phyloP scores from a whole-genome alignment of 1,284 basidiomycete species.

The Ustanciosporium gigantosporum region DNA sequence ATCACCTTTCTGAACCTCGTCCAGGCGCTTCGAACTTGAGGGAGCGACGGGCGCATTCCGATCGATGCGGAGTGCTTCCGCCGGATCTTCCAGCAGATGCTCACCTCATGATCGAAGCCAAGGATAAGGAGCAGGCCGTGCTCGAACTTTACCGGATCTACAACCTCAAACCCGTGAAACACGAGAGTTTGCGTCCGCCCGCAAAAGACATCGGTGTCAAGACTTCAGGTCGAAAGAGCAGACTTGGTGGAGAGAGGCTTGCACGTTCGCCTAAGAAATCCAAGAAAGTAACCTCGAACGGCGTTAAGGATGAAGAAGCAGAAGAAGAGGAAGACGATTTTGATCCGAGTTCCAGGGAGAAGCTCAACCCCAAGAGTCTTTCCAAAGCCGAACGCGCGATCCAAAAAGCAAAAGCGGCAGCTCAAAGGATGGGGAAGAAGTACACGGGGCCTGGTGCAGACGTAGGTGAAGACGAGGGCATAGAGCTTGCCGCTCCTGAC shows the following conservation, averaged over 20 bases:
- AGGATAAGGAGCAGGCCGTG: slow-evolving; percentile 91
- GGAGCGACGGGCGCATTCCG: slow-evolving; percentile 80
- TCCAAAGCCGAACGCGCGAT: slow-evolving; percentile 33
- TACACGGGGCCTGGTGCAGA: slow-evolving; percentile 48
- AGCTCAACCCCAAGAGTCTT: slow-evolving; percentile 26
- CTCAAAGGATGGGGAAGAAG: slow-evolving; percentile 27
- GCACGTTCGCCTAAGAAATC: slow-evolving; percentile 41
- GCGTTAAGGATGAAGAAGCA: slow-evolving; percentile 31
- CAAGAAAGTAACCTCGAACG: slow-evolving; percentile 53
- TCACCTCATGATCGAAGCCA: slow-evolving; percentile 91
- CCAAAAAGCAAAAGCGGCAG: slow-evolving; percentile 42
- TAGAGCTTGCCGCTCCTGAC: slow-evolving; percentile 20
- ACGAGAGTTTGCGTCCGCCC: slow-evolving; percentile 65
- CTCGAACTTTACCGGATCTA: slow-evolving; percentile 82
- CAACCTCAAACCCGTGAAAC: slow-evolving; percentile 69
- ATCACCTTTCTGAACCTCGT: slow-evolving; percentile 75
- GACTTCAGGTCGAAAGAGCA: slow-evolving; percentile 61
- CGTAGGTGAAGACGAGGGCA: slow-evolving; percentile 51
- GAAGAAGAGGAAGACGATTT: slow-evolving; percentile 9
- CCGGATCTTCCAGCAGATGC: slow-evolving; percentile 63
- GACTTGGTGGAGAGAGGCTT: slow-evolving; percentile 44
- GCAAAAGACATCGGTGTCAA: slow-evolving; percentile 62
- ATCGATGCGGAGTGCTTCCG: slow-evolving; percentile 74
- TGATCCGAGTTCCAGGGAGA: not conserved
- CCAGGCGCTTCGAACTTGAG: slow-evolving; percentile 24